Percentiles rank a stretch among this genome's conserved stretches.
phyloP scores from a whole-genome alignment of 2,329 filamentous ascomycete species.

The Gaeumannomyces sp. region DNA sequence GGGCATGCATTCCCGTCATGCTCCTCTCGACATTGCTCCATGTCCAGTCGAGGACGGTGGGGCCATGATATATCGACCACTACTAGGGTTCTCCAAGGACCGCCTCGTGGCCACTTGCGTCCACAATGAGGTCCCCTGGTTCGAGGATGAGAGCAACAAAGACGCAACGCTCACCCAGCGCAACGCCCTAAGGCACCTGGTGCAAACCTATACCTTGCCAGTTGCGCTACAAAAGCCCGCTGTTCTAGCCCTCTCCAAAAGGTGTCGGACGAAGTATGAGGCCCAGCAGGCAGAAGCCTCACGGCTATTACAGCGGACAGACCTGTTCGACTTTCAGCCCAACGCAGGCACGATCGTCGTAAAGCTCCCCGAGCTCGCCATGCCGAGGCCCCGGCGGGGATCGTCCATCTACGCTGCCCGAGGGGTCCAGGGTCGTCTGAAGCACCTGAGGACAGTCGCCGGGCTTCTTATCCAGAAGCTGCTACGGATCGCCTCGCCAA shows the following conservation, averaged over 20 bases:
- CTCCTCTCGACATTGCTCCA: conserved; percentile 24
- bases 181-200: conserved; percentile 72
- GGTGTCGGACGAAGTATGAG: conserved; percentile 38
- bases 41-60: conserved; percentile 52
- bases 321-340: conserved; percentile 39
- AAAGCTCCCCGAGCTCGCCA: conserved; percentile 34
- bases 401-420: conserved; percentile 16
- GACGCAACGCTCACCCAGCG: conserved; percentile 71
- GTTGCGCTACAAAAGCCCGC: conserved; percentile 59
- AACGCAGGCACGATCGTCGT: conserved; percentile 42
- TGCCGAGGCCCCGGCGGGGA: conserved; percentile 16
- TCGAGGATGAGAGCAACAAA: conserved; percentile 77
- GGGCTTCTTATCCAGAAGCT: conserved; percentile 41
- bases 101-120: conserved; percentile 70
- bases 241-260: conserved; percentile 54
- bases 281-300: conserved; percentile 47
- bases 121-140: conserved; percentile 63
- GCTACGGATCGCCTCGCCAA: conserved; percentile 44
- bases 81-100: conserved; percentile 65
- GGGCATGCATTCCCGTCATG: conserved; percentile 12
- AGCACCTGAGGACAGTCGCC: conserved; percentile 37
- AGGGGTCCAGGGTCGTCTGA: conserved; percentile 22
- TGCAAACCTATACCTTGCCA: conserved; percentile 55
- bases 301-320: conserved; percentile 42
- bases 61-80: conserved; percentile 60